Percentiles rank a stretch among this genome's conserved stretches.
These are phyloP conservation scores for Pilaira anomala DNA, from an alignment of 192 early-diverging fungal genomes.

Conservation along the genomic window DNA sequence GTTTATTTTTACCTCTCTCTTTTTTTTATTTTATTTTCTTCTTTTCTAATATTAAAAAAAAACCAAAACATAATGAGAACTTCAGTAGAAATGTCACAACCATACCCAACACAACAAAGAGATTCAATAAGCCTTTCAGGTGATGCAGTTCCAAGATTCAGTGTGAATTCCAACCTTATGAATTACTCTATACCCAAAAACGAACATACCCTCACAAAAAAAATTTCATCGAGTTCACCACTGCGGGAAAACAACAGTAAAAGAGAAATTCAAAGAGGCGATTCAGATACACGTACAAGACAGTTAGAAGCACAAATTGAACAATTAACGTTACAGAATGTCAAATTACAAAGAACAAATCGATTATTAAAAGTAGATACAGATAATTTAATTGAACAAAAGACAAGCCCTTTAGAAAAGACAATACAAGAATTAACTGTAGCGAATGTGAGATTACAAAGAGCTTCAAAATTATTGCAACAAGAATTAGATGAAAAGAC, in stretches of 20 bases:
- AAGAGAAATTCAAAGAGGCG: slow-evolving; percentile 36
- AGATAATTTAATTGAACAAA: slow-evolving; percentile 41
- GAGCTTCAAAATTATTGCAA: slow-evolving; percentile 30
- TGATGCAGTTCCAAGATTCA: slow-evolving; percentile 24
- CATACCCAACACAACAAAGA: slow-evolving; percentile 3
- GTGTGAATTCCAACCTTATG: slow-evolving; percentile 42
- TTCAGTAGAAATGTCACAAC: too few relatives aligned
- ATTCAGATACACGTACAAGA: slow-evolving; percentile 29
- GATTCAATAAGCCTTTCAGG: not conserved
- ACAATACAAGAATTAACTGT: slow-evolving; percentile 29
- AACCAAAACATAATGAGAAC: too few relatives aligned
- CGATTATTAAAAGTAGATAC: slow-evolving; percentile 42
- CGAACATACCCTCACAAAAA: not conserved
- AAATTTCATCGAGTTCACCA: not conserved
- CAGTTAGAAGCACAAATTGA: slow-evolving; percentile 40
- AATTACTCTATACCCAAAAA: slow-evolving; percentile 44
- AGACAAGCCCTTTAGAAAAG: slow-evolving; percentile 32
- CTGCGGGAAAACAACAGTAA: not conserved
- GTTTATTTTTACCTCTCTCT: too few relatives aligned
- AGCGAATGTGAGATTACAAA: slow-evolving; percentile 35
- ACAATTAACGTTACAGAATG: slow-evolving; percentile 34
- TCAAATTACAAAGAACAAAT: slow-evolving; percentile 39
- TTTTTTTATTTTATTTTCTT: too few relatives aligned
- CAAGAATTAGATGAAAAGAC: slow-evolving; percentile 37
- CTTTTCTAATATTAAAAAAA: too few relatives aligned